Base-by-base conservation (phyloP, 2,329 filamentous ascomycete genomes). In the Neopestalotiopsis sp. region DNA sequence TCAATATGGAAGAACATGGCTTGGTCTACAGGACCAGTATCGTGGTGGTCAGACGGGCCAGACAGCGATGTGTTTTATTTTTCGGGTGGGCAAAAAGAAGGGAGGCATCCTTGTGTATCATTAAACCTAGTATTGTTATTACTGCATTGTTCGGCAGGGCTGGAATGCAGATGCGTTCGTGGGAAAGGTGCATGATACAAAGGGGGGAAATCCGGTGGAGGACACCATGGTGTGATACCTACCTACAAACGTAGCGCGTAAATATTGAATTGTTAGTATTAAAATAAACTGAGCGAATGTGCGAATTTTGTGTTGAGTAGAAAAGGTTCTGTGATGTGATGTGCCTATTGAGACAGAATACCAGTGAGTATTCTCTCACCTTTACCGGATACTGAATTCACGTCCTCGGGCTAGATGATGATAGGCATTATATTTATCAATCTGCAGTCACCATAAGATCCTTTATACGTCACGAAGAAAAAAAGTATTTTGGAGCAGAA, bases 211-310 rank as follows among this genome's bases (percentile, higher is more conserved):
- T 28, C 6, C 10, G 24, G 57, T 59, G 10, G 57, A 30, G 13
- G 12, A 59, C 17, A 24, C 20, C 20, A 56, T 56, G 49, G 49
- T 30, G 57, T 59, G 57, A 59, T 59, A 59, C 24, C 24, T 28
- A 59, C 12, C 57, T 34, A 59, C 17, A 24, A 28, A 59, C 24
- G 24, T 34, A 30, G 57, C 30, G 30, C 57, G 30, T 12, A 34
- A 59, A 40, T 34, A 62, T 38, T 20, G 59, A 62, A 62, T 62
- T 62, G 59, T 13, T 62, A 62, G 59, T 13, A 59, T 59, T 20
- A 30, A 59, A 38, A 38, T 10, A 7, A 38, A 38, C 34, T 38
- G 34, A 7, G 34, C 10, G 34, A 38, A 7, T 6, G 34, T 38
- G 34, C 6, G 6, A 10, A 38, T 6, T 38, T 38, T 38, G 10